Conservation (phyloP, 257 asterid species). For the Haberlea rhodopensis region DNA sequence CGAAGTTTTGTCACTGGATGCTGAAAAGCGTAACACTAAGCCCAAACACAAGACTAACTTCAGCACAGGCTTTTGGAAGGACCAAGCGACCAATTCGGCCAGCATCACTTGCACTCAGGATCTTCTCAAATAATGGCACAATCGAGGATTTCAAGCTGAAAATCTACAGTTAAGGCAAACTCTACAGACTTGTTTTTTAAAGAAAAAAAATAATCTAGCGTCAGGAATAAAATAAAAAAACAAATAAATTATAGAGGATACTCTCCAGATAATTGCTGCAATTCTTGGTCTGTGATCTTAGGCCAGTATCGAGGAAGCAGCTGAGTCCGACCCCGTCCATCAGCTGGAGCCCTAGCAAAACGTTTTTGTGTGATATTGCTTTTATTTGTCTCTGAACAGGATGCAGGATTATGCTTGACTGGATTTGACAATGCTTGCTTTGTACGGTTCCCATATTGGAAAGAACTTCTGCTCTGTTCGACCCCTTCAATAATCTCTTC, state of each 20-base stretch:
- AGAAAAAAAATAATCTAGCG: neutral
- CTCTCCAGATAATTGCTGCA: constrained; percentile 93
- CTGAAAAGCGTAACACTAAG: neutral
- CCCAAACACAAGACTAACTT: constrained; percentile 51
- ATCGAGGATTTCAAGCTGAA: constrained; percentile 74
- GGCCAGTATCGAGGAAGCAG: constrained; percentile 99
- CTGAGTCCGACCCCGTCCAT: constrained; percentile 84
- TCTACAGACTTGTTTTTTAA: neutral
- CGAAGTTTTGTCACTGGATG: neutral
- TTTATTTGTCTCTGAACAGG: constrained; percentile 49
- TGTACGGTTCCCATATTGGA: constrained; percentile 52
- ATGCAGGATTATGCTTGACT: constrained; percentile 40
- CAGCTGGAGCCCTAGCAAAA: constrained; percentile 91
- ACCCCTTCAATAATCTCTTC: constrained; percentile 59
- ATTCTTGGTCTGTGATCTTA: constrained; percentile 87
- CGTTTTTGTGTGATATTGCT: constrained; percentile 48
- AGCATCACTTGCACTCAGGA: constrained; percentile 98
- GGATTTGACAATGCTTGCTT: constrained; percentile 55
- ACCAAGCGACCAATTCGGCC: constrained; percentile 98
- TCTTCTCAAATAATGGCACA: constrained; percentile 89
- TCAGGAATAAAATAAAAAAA: neutral
- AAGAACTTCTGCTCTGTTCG: constrained; percentile 53
- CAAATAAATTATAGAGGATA: constrained; percentile 49
- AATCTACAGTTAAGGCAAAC: constrained; percentile 45
- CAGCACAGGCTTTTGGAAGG: constrained; percentile 99